phyloP scores from a whole-genome alignment of 192 early-diverging fungal species.

The Coemansia sp. region DNA sequence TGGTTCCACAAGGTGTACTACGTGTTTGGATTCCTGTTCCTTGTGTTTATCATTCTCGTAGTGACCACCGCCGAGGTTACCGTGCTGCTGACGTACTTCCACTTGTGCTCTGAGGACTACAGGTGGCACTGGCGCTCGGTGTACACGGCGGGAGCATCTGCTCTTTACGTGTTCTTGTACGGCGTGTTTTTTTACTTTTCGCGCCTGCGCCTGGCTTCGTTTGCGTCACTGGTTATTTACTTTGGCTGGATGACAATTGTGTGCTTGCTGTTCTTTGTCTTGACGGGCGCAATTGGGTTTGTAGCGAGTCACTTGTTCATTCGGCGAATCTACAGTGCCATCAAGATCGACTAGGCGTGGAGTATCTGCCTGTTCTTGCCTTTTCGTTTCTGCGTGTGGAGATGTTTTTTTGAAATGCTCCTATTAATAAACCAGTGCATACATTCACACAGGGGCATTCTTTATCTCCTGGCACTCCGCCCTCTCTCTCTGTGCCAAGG shows the following conservation, averaged over 20 bases:
- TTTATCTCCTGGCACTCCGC: not conserved
- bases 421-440: conserved; percentile 4
- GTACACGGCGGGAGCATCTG: conserved; percentile 81
- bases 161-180: conserved; percentile 87
- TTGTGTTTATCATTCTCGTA: conserved; percentile 84
- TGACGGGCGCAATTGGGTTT: conserved; percentile 82
- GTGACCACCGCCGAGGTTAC: conserved; percentile 85
- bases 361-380: not conserved
- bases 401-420: not conserved
- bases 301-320: conserved; percentile 78
- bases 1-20: conserved; percentile 95
- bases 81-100: conserved; percentile 87
- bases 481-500: not conserved
- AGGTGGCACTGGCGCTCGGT: conserved; percentile 91
- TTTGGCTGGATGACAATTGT: conserved; percentile 87
- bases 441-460: not conserved
- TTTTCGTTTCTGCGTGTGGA: conserved; percentile 1
- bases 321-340: conserved; percentile 77
- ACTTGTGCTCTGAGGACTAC: conserved; percentile 84
- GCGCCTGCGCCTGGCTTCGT: conserved; percentile 74
- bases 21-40: conserved; percentile 89
- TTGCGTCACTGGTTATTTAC: conserved; percentile 79
- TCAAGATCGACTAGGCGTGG: conserved; percentile 72
- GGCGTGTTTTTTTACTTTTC: conserved; percentile 84
- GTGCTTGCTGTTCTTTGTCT: conserved; percentile 73